Percentiles rank a stretch among this genome's conserved stretches.
Evolutionary conservation across 2,329 filamentous ascomycete species (phyloP).

Genomic region (Pyricularia grisea): DNA sequence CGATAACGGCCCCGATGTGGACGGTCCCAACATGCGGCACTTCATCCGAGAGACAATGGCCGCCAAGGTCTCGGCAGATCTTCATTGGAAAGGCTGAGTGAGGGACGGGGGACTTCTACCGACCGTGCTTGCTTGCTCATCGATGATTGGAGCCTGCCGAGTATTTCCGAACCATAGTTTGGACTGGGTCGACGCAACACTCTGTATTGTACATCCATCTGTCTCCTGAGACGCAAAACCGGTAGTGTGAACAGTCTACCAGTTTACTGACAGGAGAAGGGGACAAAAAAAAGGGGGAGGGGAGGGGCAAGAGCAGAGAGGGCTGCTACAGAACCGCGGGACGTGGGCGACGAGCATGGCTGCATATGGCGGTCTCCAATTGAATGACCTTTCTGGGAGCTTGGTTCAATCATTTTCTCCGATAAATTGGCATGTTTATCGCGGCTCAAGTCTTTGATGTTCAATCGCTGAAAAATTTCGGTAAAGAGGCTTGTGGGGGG

Average conservation of each 20-base stretch:
- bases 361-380: not conserved
- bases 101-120: not conserved
- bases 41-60: constrained; percentile 56
- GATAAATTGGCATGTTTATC: not conserved
- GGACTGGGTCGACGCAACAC: not conserved
- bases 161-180: not conserved
- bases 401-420: not conserved
- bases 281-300: too few species aligned
- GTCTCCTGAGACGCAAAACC: not conserved
- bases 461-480: not conserved
- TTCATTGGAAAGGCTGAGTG: constrained; percentile 45
- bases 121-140: not conserved
- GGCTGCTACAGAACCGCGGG: not conserved
- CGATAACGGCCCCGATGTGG: constrained; percentile 36
- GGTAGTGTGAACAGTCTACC: not conserved
- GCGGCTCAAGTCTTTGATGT: not conserved
- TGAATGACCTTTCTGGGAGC: not conserved
- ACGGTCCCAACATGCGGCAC: constrained; percentile 41
- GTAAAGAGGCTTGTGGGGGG: not conserved
- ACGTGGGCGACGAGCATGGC: not conserved
- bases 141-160: not conserved
- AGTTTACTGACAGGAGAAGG: not conserved
- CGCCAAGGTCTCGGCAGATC: constrained; percentile 39
- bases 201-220: not conserved
- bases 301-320: not conserved